phyloP scores from a whole-genome alignment of 352 stramenopile species.

The Globisporangium lucens region DNA sequence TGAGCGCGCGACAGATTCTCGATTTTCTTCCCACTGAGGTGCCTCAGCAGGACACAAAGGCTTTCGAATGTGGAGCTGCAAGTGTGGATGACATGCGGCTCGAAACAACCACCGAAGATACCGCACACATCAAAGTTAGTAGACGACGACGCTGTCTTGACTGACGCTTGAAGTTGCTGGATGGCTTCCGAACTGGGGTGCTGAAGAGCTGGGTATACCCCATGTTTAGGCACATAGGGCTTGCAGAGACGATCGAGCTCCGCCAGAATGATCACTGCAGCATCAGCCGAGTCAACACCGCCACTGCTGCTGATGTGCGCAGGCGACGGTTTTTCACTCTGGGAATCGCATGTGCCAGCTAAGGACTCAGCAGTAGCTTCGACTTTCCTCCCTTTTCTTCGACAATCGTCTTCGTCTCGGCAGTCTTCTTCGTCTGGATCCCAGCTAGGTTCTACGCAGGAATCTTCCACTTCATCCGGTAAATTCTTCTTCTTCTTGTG shows the following conservation, averaged over 20 bases:
- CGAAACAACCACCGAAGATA: constrained; percentile 39
- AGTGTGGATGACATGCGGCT: constrained; percentile 36
- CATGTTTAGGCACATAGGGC: constrained; percentile 40
- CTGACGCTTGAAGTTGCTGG: constrained; percentile 16
- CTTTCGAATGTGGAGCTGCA: constrained; percentile 48
- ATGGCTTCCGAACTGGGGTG: constrained; percentile 24
- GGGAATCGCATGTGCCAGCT: background rate
- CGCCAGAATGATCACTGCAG: constrained; percentile 61
- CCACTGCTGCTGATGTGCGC: background rate
- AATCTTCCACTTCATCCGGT: background rate
- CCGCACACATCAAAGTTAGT: constrained; percentile 3
- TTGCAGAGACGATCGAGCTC: constrained; percentile 74
- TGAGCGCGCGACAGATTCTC: constrained; percentile 21
- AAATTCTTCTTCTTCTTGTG: constrained; percentile 16
- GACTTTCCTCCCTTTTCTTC: background rate
- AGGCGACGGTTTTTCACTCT: background rate
- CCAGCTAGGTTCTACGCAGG: constrained; percentile 7
- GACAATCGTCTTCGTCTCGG: constrained; percentile 39
- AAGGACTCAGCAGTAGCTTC: constrained; percentile 1
- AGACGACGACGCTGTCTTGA: background rate
- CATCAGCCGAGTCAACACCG: constrained; percentile 30
- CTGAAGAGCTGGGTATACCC: constrained; percentile 27
- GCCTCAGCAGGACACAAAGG: constrained; percentile 31
- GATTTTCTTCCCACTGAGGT: constrained; percentile 40
- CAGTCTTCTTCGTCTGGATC: constrained; percentile 38